phyloP scores from a whole-genome alignment of 2,329 filamentous ascomycete genomes.

The Leptographium radiaticola region DNA sequence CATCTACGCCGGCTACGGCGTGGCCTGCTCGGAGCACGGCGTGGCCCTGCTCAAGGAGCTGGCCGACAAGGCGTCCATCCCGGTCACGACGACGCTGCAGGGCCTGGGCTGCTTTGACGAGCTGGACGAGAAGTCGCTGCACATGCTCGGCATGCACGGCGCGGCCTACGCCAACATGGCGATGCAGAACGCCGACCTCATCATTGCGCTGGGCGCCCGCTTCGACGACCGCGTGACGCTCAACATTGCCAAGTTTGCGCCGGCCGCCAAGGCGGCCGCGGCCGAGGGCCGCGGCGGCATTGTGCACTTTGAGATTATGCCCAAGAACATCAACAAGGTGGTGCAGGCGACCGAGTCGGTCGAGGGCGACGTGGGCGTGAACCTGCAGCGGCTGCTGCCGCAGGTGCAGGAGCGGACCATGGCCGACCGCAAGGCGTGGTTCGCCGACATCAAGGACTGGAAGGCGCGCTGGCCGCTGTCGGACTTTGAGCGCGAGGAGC shows the following conservation, averaged over 20 bases:
- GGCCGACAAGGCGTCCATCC: conserved; percentile 81
- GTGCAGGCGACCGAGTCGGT: conserved; percentile 92
- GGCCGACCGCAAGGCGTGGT: conserved; percentile 69
- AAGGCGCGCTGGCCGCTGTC: conserved; percentile 80
- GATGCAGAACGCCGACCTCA: conserved; percentile 92
- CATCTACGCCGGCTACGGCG: conserved; percentile 87
- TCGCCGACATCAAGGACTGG: conserved; percentile 78
- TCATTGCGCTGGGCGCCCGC: conserved; percentile 83
- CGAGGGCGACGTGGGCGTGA: conserved; percentile 79
- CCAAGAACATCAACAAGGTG: conserved; percentile 99
- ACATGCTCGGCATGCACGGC: conserved; percentile 99
- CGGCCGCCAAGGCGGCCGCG: conserved; percentile 73
- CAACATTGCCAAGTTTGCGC: conserved; percentile 75
- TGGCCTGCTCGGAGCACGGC: conserved; percentile 69
- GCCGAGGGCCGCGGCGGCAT: conserved; percentile 82
- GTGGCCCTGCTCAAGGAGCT: conserved; percentile 69
- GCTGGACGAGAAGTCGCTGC: conserved; percentile 81
- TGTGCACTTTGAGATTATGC: conserved; percentile 95
- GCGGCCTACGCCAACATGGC: conserved; percentile 96
- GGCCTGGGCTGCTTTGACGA: conserved; percentile 89
- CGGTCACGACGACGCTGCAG: conserved; percentile 91
- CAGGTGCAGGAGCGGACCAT: conserved; percentile 49
- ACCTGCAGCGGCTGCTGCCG: conserved; percentile 64
- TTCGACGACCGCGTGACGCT: conserved; percentile 94
- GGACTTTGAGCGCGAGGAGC: conserved; percentile 66